Evolutionary conservation across 2,329 filamentous ascomycete genomes (phyloP), one percentile per base, ranked within the genome.

Genomic region (Aspergillus quadricinctus): DNA sequence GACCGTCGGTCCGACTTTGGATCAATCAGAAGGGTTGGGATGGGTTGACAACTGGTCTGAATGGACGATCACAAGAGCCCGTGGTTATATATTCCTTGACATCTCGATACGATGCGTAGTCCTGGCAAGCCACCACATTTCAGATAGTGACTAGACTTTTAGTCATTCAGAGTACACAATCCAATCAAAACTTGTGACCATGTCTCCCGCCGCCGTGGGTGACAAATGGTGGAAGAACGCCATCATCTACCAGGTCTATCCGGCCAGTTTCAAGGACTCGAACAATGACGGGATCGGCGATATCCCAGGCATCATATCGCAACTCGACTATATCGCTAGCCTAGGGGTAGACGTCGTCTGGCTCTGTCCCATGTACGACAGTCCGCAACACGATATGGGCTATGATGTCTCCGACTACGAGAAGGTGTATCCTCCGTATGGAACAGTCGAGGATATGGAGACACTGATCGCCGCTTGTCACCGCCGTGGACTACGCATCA

Each of bases 371-470:
- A 76, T 80, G 29, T 81, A 77, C 67, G 79, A 79, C 58, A 80
- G 77, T 11, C 79, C 80, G 1, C 79, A 81, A 59, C 72, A 77
- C 4, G 80, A 81, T 55, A 81, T 81, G 77, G 80, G 79, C 10
- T 82, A 82, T 57, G 79, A 81, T 54, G 79, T 80, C 35, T 63
- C 70, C 25, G 81, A 90, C 68, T 90, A 90, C 60, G 81, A 87
- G 66, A 77, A 76, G 17, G 82, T 90, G 64, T 49, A 69, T 59
- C 46, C 43, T 80, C 88, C 65, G 70, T 90, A 89, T 62, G 88
- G 88, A 23, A 86, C 84, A 0, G 74, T 90, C 1, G 75, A 77
- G 53, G 86, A 90, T 65, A 81, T 89, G 49, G 84, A 89, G 53
- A 69, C 72, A 0, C 71, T 90, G 43, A 84, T 89, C 48, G 66